Conservation (phyloP, 768 basidiomycete genomes). For the Clitopilus passeckerianus region DNA sequence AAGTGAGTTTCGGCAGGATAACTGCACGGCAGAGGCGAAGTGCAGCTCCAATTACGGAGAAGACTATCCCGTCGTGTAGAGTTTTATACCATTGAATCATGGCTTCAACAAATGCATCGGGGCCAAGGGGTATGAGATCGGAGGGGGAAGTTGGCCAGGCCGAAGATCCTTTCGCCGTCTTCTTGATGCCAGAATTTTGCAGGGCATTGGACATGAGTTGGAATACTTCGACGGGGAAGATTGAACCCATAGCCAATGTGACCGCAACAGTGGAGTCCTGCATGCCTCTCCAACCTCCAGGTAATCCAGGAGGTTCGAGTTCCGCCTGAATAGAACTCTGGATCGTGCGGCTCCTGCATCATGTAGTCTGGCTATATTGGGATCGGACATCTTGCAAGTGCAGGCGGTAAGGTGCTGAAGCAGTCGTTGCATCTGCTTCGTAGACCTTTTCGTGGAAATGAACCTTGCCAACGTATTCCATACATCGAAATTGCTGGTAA, state of each 20-base stretch:
- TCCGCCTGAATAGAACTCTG: neutral
- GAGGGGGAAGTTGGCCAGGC: slow-evolving; percentile 5
- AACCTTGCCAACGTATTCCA: slow-evolving; percentile 7
- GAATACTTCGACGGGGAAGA: neutral
- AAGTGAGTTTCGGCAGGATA: slow-evolving; percentile 6
- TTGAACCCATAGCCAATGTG: neutral
- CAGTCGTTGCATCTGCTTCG: slow-evolving; percentile 5
- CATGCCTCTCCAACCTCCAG: neutral
- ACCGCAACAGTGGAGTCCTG: neutral
- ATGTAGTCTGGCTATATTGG: neutral
- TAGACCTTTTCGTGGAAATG: slow-evolving; percentile 5
- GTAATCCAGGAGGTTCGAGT: neutral
- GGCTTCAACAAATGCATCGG: slow-evolving; percentile 4
- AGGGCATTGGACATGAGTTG: neutral
- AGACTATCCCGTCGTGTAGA: slow-evolving; percentile 3
- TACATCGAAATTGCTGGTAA: slow-evolving; percentile 3
- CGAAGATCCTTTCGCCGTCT: slow-evolving; percentile 6
- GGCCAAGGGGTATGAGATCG: slow-evolving; percentile 6
- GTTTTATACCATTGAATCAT: slow-evolving; percentile 8
- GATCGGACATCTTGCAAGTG: neutral
- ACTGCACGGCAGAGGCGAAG: slow-evolving; percentile 2
- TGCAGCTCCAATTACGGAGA: neutral
- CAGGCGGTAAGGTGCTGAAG: slow-evolving; percentile 1
- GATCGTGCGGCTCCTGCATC: slow-evolving; percentile 1
- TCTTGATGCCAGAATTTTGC: slow-evolving; percentile 1